Base-by-base conservation (phyloP, 768 basidiomycete genomes). In the Boletus rubescentipes region DNA sequence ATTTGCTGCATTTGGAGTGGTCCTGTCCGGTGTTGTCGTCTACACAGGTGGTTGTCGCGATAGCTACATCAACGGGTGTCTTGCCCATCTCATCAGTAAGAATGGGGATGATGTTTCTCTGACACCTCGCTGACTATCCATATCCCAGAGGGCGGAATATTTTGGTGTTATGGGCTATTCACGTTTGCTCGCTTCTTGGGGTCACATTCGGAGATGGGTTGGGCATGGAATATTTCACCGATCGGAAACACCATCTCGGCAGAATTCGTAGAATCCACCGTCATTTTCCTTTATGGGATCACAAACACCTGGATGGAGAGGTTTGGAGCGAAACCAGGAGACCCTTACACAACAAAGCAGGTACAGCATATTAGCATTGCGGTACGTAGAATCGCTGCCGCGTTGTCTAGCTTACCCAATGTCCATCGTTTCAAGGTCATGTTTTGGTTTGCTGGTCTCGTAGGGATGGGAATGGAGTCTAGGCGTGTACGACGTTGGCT, bases 241-340 rank as follows among this genome's bases (percentile, higher is more conserved):
- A 68, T 72, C 4, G 73, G 75, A 20, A 71, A 73, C 21, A 73
- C 73, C 41, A 76, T 79, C 9, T 83, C 85, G 8, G 89, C 86
- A 6, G 91, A 93, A 68, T 87, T 91, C 49, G 77, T 85, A 53
- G 91, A 93, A 70, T 91, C 86, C 0, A 64, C 77, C 10, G 79
- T 92, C 47, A 94, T 98, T 62, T 95, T 95, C 72, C 32, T 85
- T 0, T 98, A 98, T 66, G 95, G 95, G 9, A 77, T 82, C 32
- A 88, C 92, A 39, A 96, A 98, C 67, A 93, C 89, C 15, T 98
- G 93, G 92, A 93, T 98, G 91, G 96, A 98, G 72, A 82, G 96
- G 38, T 91, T 96, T 60, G 95, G 94, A 4, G 90, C 86, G 1
- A 72, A 79, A 15, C 73, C 88, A 0, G 91, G 90, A 14, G 86